These are phyloP conservation scores for Lactarius vividus DNA, from an alignment of 768 basidiomycete species.

Conservation along the genomic window DNA sequence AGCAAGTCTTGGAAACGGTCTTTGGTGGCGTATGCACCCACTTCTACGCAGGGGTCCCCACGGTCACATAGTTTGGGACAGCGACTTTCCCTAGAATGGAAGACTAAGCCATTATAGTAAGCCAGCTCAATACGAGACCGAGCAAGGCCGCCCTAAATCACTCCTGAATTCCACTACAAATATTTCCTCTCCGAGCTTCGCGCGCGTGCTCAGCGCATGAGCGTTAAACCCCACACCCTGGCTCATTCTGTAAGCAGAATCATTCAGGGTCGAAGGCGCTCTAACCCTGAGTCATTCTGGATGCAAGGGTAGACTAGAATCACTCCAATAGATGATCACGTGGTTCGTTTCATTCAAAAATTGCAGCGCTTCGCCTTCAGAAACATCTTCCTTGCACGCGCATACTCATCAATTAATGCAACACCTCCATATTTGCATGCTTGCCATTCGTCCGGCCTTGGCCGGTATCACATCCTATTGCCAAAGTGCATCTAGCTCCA, in stretches of 20 bases:
- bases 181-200: background rate
- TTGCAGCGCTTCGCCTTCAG: background rate
- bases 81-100: no score
- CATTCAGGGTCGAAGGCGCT: background rate
- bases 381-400: background rate
- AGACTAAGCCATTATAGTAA: no score
- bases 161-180: background rate
- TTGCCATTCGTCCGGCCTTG: background rate
- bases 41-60: no score
- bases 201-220: background rate
- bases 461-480: background rate
- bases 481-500: background rate
- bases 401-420: background rate
- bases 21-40: no score
- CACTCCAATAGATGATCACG: background rate
- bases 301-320: background rate
- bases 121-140: background rate
- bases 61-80: no score
- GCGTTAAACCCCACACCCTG: background rate
- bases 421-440: background rate
- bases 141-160: background rate
- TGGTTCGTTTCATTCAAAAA: background rate
- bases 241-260: background rate
- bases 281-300: background rate
- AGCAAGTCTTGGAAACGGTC: no score